These are phyloP conservation scores for Lagenaria siceraria DNA, from an alignment of 306 rosid species.

Conservation along the genomic window DNA sequence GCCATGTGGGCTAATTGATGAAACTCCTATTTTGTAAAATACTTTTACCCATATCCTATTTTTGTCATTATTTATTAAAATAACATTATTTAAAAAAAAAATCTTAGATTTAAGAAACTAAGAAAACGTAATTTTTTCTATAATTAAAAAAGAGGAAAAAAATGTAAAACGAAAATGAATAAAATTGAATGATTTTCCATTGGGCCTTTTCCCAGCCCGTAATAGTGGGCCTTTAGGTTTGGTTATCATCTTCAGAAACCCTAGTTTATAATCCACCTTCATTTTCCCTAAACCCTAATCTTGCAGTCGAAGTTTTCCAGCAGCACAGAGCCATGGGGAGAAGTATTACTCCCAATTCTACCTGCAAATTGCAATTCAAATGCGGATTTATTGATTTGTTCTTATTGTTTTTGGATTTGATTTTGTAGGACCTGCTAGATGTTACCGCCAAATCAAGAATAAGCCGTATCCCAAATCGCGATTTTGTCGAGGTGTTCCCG, in stretches of 20 bases:
- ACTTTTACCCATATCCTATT: too few species aligned
- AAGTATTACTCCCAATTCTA: neutral
- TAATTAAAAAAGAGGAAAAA: too few species aligned
- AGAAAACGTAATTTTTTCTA: too few species aligned
- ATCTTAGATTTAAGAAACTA: too few species aligned
- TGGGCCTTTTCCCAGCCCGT: neutral
- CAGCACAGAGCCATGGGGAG: neutral
- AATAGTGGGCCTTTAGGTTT: neutral
- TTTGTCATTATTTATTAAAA: too few species aligned
- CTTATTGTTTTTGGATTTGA: neutral
- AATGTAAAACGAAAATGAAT: too few species aligned
- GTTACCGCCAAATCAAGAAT: neutral
- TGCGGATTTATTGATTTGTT: neutral
- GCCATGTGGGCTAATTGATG: too few species aligned
- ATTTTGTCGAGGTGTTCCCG: neutral
- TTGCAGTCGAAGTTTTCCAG: neutral
- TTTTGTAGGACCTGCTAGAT: neutral
- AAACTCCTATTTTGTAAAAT: too few species aligned
- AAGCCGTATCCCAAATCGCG: neutral
- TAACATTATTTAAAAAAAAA: too few species aligned
- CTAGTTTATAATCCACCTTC: too few species aligned
- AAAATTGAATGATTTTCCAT: too few species aligned
- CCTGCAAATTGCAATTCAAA: too few species aligned
- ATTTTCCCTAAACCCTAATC: neutral
- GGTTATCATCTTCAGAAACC: neutral